Conservation (phyloP, 2,329 filamentous ascomycete genomes). For the Neofusicoccum sp. region DNA sequence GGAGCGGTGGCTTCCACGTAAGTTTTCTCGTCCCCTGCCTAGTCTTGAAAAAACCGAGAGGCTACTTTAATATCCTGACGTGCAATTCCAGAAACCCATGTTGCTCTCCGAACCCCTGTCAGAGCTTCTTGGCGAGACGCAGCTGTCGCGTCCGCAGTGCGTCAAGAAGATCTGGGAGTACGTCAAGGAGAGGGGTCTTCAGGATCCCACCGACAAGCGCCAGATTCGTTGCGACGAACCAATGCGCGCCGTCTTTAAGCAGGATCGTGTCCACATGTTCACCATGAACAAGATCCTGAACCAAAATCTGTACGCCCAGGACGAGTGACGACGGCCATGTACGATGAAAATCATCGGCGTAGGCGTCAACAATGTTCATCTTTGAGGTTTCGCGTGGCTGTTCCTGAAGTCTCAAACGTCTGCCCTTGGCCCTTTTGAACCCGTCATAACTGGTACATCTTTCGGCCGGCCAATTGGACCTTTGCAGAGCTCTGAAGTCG, state of each 20-base stretch:
- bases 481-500: too few species aligned
- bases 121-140: constrained; percentile 68
- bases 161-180: constrained; percentile 97
- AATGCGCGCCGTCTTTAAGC: constrained; percentile 90
- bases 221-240: constrained; percentile 91
- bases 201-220: constrained; percentile 88
- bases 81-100: constrained; percentile 64
- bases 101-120: constrained; percentile 71
- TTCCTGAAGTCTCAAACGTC: neutral
- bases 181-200: constrained; percentile 84
- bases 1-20: constrained; percentile 89
- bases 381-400: too few species aligned
- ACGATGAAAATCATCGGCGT: neutral
- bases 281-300: constrained; percentile 98
- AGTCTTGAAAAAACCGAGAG: neutral
- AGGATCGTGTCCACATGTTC: constrained; percentile 94
- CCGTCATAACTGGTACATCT: too few species aligned
- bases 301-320: constrained; percentile 83
- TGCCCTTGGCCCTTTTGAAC: too few species aligned
- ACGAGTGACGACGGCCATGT: constrained; percentile 57
- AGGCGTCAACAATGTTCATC: neutral
- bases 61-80: neutral
- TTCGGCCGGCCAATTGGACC: too few species aligned
- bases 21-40: constrained; percentile 32
- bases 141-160: constrained; percentile 91